phyloP scores from a whole-genome alignment of 2,329 filamentous ascomycete species.

The Exophiala mesophila region DNA sequence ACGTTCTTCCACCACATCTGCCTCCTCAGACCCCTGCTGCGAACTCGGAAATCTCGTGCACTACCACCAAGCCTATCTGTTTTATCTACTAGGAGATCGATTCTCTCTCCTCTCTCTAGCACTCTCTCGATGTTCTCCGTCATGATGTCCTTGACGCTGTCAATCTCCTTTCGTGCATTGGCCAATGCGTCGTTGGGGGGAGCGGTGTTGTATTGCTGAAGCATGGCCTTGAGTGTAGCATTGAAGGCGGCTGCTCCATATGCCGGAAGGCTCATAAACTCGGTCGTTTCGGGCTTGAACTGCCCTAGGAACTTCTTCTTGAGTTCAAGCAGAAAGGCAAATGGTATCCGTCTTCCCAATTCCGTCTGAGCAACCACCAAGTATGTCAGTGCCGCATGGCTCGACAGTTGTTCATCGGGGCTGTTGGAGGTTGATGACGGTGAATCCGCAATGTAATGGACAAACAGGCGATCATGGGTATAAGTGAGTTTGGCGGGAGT shows the following conservation, averaged over 20 bases:
- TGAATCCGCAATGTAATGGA: conserved; percentile 90
- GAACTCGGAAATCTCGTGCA: conserved; percentile 82
- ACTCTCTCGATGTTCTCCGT: conserved; percentile 90
- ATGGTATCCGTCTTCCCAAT: conserved; percentile 82
- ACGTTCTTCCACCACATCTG: conserved; percentile 99
- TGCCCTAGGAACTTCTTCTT: conserved; percentile 77
- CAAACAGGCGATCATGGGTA: conserved; percentile 84
- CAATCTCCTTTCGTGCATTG: conserved; percentile 83
- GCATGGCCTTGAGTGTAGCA: conserved; percentile 65
- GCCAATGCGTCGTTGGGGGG: conserved; percentile 73
- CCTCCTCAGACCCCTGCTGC: conserved; percentile 78
- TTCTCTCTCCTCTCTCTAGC: conserved; percentile 83
- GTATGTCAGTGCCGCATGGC: conserved; percentile 74
- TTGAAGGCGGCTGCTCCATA: conserved; percentile 93
- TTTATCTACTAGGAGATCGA: conserved; percentile 93
- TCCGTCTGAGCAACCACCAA: conserved; percentile 79
- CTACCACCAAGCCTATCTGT: conserved; percentile 86
- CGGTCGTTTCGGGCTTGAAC: conserved; percentile 61
- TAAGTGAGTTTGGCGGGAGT: conserved; percentile 85
- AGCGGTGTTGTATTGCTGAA: conserved; percentile 80
- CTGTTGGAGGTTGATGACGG: conserved; percentile 57
- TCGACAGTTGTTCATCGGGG: conserved; percentile 23
- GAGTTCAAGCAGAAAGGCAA: conserved; percentile 86
- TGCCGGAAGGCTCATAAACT: conserved; percentile 73
- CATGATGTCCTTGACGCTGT: conserved; percentile 89